Conservation (phyloP, 345 rosid genomes). For the Carallia pectinifolia region DNA sequence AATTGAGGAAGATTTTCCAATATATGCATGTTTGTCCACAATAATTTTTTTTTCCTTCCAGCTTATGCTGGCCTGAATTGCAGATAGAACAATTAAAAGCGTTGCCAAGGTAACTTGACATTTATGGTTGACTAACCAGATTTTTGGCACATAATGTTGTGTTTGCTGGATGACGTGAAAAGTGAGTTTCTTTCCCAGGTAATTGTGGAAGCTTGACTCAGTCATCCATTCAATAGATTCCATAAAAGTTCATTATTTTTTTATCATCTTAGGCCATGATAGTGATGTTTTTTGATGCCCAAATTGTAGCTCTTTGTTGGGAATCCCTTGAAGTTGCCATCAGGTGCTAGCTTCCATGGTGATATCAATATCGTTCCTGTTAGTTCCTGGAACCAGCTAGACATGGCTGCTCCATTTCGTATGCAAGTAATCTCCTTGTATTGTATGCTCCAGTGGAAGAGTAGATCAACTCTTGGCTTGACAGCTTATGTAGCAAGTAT, state of each 20-base stretch:
- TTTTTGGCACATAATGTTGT: conserved; percentile 77
- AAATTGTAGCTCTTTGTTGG: conserved; percentile 85
- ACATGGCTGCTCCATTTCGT: conserved; percentile 92
- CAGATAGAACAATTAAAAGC: conserved; percentile 35
- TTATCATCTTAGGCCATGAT: conserved; percentile 9
- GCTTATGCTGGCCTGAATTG: conserved; percentile 13
- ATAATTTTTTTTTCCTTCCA: background rate
- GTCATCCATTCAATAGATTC: background rate
- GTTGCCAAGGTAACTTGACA: too few relatives aligned
- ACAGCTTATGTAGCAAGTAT: too few relatives aligned
- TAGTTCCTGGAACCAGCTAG: conserved; percentile 98
- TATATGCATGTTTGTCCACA: too few relatives aligned
- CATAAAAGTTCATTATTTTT: background rate
- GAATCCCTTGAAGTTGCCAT: conserved; percentile 71
- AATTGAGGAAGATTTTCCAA: conserved; percentile 54
- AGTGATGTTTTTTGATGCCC: conserved; percentile 9
- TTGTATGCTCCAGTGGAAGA: conserved; percentile 90
- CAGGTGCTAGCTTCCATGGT: conserved; percentile 97
- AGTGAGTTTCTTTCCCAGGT: conserved; percentile 98
- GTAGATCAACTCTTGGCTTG: too few relatives aligned
- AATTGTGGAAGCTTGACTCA: background rate
- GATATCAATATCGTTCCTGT: conserved; percentile 84
- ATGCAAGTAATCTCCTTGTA: conserved; percentile 92
- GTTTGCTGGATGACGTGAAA: conserved; percentile 97
- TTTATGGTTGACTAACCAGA: conserved; percentile 31